phyloP scores from a whole-genome alignment of 345 rosid species.

The Pistacia atlantica region DNA sequence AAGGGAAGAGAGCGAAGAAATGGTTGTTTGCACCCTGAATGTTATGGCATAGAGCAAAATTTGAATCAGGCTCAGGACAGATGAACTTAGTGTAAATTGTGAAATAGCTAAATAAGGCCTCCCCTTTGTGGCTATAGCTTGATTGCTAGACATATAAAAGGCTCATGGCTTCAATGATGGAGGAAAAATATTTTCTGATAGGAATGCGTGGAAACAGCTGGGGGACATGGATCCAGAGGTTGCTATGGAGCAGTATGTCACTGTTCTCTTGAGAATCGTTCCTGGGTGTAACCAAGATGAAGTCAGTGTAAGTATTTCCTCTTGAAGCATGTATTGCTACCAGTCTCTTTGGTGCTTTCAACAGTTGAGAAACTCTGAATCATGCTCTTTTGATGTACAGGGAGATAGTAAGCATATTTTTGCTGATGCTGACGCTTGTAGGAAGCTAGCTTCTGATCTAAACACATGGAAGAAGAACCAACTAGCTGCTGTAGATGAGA shows the following conservation, averaged over 20 bases:
- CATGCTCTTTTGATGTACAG: conserved; percentile 20
- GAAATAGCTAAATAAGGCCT: neutral
- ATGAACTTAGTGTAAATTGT: neutral
- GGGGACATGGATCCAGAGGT: conserved; percentile 49
- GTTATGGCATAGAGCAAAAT: neutral
- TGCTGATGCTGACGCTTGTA: conserved; percentile 14
- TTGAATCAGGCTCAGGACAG: neutral
- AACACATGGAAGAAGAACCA: neutral
- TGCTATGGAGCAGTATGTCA: conserved; percentile 57
- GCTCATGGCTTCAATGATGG: neutral
- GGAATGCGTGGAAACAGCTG: conserved; percentile 56
- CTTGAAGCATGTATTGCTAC: neutral
- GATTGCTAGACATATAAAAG: neutral
- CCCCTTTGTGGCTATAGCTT: neutral
- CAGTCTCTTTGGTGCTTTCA: neutral
- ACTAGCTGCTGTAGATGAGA: conserved; percentile 19
- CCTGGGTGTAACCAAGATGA: conserved; percentile 34
- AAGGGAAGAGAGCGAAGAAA: neutral
- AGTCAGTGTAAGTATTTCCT: conserved; percentile 26
- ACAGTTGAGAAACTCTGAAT: neutral
- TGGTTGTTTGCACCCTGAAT: neutral
- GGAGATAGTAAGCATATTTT: conserved; percentile 10
- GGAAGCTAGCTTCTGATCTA: conserved; percentile 22
- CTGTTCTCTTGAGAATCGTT: conserved; percentile 36
- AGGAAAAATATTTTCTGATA: conserved; percentile 8